A percentile compares a stretch with the other conserved stretches of the same genome.
Evolutionary conservation across 169 alveolate genomes (phyloP).

Genomic region (Plasmodium gallinaceum): DNA sequence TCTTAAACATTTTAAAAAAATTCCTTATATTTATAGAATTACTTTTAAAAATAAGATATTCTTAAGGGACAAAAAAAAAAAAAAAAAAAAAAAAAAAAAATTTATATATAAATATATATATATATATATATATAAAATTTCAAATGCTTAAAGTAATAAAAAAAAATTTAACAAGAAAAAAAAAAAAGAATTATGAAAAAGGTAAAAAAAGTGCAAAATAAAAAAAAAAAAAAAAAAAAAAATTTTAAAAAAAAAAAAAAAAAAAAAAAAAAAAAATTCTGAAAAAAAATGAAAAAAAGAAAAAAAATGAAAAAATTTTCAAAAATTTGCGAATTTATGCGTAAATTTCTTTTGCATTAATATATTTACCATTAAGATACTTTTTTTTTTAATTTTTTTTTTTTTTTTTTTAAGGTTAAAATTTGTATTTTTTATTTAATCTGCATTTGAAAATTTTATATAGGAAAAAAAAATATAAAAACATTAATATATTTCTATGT

Average conservation of each 20-base stretch:
- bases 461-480: too few relatives aligned
- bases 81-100: slow-evolving; percentile 7
- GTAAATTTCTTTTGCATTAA: too few relatives aligned
- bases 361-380: too few relatives aligned
- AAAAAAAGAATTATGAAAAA: slow-evolving; percentile 1
- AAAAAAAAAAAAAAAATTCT: background rate
- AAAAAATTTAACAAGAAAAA: background rate
- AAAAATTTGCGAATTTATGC: too few relatives aligned
- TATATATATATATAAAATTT: background rate
- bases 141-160: slow-evolving; percentile 10
- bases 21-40: too few relatives aligned
- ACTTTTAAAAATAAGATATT: background rate
- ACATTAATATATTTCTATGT: too few relatives aligned
- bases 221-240: background rate
- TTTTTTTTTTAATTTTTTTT: too few relatives aligned
- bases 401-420: too few relatives aligned
- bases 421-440: too few relatives aligned
- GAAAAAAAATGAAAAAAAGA: background rate
- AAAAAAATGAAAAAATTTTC: background rate
- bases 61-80: slow-evolving; percentile 9
- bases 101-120: slow-evolving; percentile 2
- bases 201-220: background rate
- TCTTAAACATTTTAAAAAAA: background rate
- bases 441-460: too few relatives aligned
- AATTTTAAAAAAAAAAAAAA: background rate